phyloP scores from a whole-genome alignment of 139 green algal species.

The Mesotaenium endlicherianum region DNA sequence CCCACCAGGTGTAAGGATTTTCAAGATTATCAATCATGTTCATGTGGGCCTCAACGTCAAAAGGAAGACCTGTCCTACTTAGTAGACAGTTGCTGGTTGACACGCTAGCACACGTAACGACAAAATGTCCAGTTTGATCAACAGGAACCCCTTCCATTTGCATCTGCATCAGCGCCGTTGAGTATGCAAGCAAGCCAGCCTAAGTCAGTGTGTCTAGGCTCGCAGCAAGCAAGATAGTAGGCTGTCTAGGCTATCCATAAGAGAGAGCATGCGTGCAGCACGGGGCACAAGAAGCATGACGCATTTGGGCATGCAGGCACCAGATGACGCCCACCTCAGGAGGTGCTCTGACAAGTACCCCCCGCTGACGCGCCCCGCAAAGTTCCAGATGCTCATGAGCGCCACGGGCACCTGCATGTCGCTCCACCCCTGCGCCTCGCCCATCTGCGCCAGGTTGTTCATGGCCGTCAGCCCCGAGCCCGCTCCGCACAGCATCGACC shows the following conservation, averaged over 20 bases:
- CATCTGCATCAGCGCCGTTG: not conserved
- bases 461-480: constrained; percentile 69
- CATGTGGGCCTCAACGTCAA: too few relatives aligned
- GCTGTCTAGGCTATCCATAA: too few relatives aligned
- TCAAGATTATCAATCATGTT: too few relatives aligned
- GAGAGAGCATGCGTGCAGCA: too few relatives aligned
- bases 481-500: constrained; percentile 57
- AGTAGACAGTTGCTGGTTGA: too few relatives aligned
- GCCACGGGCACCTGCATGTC: constrained; percentile 32
- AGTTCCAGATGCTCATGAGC: constrained; percentile 51
- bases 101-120: too few relatives aligned
- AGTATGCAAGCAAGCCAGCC: too few relatives aligned
- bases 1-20: too few relatives aligned
- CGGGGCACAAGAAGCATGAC: not conserved
- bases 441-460: constrained; percentile 72
- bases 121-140: not conserved
- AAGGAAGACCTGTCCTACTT: too few relatives aligned
- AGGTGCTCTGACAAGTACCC: not conserved
- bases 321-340: not conserved
- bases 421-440: constrained; percentile 17
- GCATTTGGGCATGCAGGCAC: not conserved
- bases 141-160: not conserved
- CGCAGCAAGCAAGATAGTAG: too few relatives aligned
- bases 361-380: constrained; percentile 25
- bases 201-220: too few relatives aligned